phyloP scores from a whole-genome alignment of 2,329 filamentous ascomycete species.

The Monilinia fructicola region DNA sequence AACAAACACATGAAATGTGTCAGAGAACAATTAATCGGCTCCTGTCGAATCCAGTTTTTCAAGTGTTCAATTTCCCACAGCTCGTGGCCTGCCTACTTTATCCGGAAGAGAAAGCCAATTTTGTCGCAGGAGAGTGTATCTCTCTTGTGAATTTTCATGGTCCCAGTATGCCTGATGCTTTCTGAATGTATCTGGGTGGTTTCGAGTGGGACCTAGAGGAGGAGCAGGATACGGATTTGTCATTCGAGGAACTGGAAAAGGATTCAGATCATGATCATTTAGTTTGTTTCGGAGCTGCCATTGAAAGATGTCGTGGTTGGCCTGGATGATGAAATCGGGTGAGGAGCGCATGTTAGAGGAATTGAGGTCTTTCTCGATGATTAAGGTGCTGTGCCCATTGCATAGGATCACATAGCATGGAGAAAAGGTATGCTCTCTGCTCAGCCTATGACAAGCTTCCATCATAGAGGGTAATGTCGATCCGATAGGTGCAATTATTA shows the following conservation, averaged over 20 bases:
- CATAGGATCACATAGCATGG: constrained; percentile 59
- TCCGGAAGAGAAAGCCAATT: constrained; percentile 29
- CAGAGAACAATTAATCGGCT: constrained; percentile 55
- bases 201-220: neutral
- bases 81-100: constrained; percentile 29
- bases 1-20: constrained; percentile 60
- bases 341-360: constrained; percentile 48
- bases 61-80: constrained; percentile 42
- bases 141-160: constrained; percentile 43
- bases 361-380: constrained; percentile 57
- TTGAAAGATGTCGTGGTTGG: constrained; percentile 52
- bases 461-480: constrained; percentile 24
- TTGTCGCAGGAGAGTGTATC: constrained; percentile 35
- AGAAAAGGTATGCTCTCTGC: constrained; percentile 46
- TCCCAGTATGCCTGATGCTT: constrained; percentile 41
- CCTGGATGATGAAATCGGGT: constrained; percentile 53
- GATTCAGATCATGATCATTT: constrained; percentile 26
- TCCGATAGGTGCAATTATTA: constrained; percentile 28
- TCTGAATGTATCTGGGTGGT: constrained; percentile 32
- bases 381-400: constrained; percentile 47
- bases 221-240: neutral
- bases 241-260: neutral
- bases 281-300: neutral
- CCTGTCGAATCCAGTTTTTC: constrained; percentile 49
- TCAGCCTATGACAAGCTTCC: constrained; percentile 38